Base-by-base conservation (phyloP, 345 rosid species). In the Salix arbutifolia region DNA sequence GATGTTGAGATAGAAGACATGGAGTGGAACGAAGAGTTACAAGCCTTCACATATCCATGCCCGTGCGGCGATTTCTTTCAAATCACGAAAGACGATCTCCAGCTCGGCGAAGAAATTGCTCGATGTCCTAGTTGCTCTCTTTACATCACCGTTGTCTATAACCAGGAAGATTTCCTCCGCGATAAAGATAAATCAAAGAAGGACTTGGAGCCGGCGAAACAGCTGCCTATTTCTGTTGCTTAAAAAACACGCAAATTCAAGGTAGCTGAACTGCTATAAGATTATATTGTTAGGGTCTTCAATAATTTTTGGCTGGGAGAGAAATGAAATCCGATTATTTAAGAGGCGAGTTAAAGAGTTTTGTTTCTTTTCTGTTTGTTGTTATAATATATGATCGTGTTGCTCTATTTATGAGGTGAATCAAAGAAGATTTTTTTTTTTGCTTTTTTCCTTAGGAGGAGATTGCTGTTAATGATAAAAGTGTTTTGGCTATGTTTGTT, bases 1-100 rank as follows among this genome's bases (percentile, higher is more conserved):
- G 98, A 95, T 60, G 97, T 95, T 28, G 99, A 93, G 90, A 95
- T 95, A 74, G 98, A 95, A 58, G 99, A 95, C 67, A 91, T 95
- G 99, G 92, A 91, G 79, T 93, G 99, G 99, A 93, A 80, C 81
- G 92, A 89, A 72, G 93, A 91, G 87, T 73, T 93, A 21, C 83
- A 88, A 75, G 89, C 91, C 35, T 93, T 85, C 82, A 95, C 97
- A 30, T 93, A 91, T 73, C 98, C 98, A 2, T 95, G 98, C 58
- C 98, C 98, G 14, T 95, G 99, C 84, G 98, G 98, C 30, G 98
- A 93, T 73, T 82, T 93, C 65, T 95, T 95, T 74, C 97, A 95
- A 83, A 95, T 95, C 67, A 90, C 98, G 14, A 90, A 88, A 81
- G 99, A 89, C 35, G 99, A 95, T 74, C 93, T 91, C 61, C 84